Base-by-base conservation (phyloP, 2,329 filamentous ascomycete genomes). In the Phialemonium atrogriseum region DNA sequence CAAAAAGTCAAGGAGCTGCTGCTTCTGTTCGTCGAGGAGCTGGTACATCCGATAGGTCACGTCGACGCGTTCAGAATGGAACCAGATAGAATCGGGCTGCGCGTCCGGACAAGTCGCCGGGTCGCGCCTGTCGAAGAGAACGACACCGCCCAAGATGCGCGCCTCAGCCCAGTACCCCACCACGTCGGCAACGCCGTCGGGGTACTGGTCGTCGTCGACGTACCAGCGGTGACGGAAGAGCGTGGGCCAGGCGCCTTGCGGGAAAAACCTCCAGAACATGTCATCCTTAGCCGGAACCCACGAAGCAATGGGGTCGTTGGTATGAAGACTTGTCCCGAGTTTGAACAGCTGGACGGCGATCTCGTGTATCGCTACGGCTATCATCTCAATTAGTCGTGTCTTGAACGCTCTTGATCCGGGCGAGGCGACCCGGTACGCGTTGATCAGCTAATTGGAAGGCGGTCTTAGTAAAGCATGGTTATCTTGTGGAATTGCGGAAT, bases 121-220 rank as follows among this genome's bases (percentile, higher is more conserved):
- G 12, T 27, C 32, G n/a, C 40, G 33, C 24, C 37, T n/a, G 12
- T 45, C 43, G 23, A 49, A 51, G 2, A 48, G 16, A 8, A 40
- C 37, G 1, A 49, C 46, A 5, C 49, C 47, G 2, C 50, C 49
- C 1, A 54, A 34, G 16, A 51, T 49, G 3, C 39, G 38, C 3
- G 32, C 33, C 32, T 54, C 50, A 4, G 46, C 49, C 49, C 49
- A 54, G 27, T 49, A 52, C 2, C 48, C 50, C 2, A 47, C 48
- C 13, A 42, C 29, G 23, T 52, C 48, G 3, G 47, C 46, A 10
- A 51, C 26, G 7, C 44, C 48, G 5, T 45, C 27, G 6, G 48
- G 50, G 27, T 55, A 56, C 19, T 52, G 46, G 5, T 51, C 37
- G 22, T 44, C 34, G 23, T 48, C 35, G 2, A 5, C 6, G 30